These are phyloP conservation scores for Fusarium virguliforme DNA, from an alignment of 2,329 filamentous ascomycete genomes.

Conservation along the genomic window DNA sequence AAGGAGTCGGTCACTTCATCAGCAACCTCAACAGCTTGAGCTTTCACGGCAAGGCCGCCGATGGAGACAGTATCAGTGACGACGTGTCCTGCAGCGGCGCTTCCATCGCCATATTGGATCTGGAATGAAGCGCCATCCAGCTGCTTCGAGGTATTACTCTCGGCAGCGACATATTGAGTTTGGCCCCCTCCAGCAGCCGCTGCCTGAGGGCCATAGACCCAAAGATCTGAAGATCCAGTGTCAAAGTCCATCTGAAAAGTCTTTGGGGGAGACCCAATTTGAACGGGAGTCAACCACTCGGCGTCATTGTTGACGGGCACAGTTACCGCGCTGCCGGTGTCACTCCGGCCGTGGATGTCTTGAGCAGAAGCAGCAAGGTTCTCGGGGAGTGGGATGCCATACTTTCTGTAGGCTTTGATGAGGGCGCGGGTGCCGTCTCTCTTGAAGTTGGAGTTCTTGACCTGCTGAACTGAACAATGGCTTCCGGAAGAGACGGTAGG, in stretches of 20 bases:
- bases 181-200: constrained; percentile 58
- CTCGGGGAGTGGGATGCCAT: constrained; percentile 53
- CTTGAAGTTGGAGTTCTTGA: constrained; percentile 56
- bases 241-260: constrained; percentile 63
- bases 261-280: constrained; percentile 61
- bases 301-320: constrained; percentile 53
- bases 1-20: constrained; percentile 60
- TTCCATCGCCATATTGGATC: constrained; percentile 65
- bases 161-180: constrained; percentile 56
- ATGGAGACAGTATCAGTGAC: constrained; percentile 62
- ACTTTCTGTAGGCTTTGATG: constrained; percentile 57
- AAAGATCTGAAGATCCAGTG: constrained; percentile 64
- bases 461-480: constrained; percentile 54
- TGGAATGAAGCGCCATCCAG: constrained; percentile 59
- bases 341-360: constrained; percentile 45
- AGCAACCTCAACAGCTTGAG: constrained; percentile 64
- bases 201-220: constrained; percentile 66
- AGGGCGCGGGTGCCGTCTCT: constrained; percentile 56
- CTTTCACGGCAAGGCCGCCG: constrained; percentile 59
- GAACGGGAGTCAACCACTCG: constrained; percentile 60
- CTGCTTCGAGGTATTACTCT: constrained; percentile 58
- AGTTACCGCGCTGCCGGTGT: constrained; percentile 52
- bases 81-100: constrained; percentile 61
- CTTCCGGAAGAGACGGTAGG: constrained; percentile 13
- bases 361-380: constrained; percentile 29